phyloP scores from a whole-genome alignment of 2,329 filamentous ascomycete species.

The Apiospora kogelbergensis region DNA sequence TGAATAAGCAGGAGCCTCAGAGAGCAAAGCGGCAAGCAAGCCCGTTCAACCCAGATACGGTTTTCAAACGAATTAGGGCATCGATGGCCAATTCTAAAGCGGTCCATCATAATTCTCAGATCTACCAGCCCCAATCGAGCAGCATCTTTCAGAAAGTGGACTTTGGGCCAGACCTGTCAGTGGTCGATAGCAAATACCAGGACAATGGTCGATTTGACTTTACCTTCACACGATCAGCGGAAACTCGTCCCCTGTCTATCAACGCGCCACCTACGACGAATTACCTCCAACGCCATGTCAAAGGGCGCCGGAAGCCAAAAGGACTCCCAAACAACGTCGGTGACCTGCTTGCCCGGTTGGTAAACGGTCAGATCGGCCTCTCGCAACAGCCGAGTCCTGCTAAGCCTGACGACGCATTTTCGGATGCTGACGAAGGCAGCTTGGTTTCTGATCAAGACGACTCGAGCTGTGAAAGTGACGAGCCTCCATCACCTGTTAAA shows the following conservation, averaged over 20 bases:
- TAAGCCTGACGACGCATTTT: conserved; percentile 39
- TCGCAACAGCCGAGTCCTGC: conserved; percentile 39
- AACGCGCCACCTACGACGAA: conserved; percentile 45
- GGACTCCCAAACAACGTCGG: conserved; percentile 35
- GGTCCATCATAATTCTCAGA: conserved; percentile 23
- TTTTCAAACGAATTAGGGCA: conserved; percentile 57
- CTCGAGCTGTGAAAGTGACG: conserved; percentile 49
- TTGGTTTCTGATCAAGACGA: conserved; percentile 57
- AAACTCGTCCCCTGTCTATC: conserved; percentile 29
- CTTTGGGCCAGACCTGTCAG: conserved; percentile 52
- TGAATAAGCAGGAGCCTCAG: conserved; percentile 28
- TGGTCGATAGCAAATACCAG: conserved; percentile 60
- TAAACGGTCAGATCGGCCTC: conserved; percentile 33
- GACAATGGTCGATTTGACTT: conserved; percentile 55
- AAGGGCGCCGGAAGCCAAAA: conserved; percentile 37
- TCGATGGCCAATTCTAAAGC: conserved; percentile 37
- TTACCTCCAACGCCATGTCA: conserved; percentile 49
- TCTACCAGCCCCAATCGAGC: conserved; percentile 33
- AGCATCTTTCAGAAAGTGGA: conserved; percentile 56
- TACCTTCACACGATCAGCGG: conserved; percentile 33
- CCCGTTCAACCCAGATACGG: conserved; percentile 57
- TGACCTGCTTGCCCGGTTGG: conserved; percentile 38
- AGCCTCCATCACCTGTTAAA: conserved; percentile 50
- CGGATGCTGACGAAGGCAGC: conserved; percentile 51
- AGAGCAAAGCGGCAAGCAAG: conserved; percentile 52